Evolutionary conservation across 2,329 filamentous ascomycete genomes (phyloP).

Genomic region (Anisogramma anomala): DNA sequence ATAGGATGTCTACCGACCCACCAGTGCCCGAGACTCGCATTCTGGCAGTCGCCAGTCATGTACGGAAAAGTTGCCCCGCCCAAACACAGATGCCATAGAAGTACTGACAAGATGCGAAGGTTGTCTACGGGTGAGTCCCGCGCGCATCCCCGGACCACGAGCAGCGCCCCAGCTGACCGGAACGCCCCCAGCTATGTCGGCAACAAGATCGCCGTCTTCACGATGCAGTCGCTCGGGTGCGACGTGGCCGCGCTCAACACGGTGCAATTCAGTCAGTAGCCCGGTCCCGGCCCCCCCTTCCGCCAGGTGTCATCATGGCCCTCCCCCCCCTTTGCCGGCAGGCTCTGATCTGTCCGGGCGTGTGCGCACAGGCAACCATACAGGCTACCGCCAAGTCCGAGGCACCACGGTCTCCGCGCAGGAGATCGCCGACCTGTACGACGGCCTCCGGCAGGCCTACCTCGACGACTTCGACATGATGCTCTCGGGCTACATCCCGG

Average conservation of each 20-base stretch:
- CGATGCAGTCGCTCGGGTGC: slow-evolving; percentile 85
- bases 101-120: slow-evolving; percentile 22
- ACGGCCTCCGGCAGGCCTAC: slow-evolving; percentile 70
- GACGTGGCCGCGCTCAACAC: slow-evolving; percentile 93
- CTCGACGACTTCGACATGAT: slow-evolving; percentile 88
- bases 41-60: slow-evolving; percentile 88
- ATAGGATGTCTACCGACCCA: slow-evolving; percentile 27
- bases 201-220: slow-evolving; percentile 93
- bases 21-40: slow-evolving; percentile 53
- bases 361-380: slow-evolving; percentile 69
- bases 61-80: slow-evolving; percentile 36
- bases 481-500: slow-evolving; percentile 89
- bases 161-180: slow-evolving; percentile 5
- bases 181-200: slow-evolving; percentile 67
- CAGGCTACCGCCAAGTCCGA: slow-evolving; percentile 79
- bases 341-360: slow-evolving; percentile 3
- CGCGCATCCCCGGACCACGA: not conserved
- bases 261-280: slow-evolving; percentile 79
- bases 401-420: slow-evolving; percentile 71
- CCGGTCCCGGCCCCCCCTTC: not conserved
- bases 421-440: slow-evolving; percentile 75
- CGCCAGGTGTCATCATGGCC: too few species aligned
- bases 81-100: slow-evolving; percentile 22
- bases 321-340: not conserved
- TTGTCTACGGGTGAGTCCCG: slow-evolving; percentile 31